phyloP scores from a whole-genome alignment of 495 filamentous ascomycete genomes.

The Penicillium fimorum region DNA sequence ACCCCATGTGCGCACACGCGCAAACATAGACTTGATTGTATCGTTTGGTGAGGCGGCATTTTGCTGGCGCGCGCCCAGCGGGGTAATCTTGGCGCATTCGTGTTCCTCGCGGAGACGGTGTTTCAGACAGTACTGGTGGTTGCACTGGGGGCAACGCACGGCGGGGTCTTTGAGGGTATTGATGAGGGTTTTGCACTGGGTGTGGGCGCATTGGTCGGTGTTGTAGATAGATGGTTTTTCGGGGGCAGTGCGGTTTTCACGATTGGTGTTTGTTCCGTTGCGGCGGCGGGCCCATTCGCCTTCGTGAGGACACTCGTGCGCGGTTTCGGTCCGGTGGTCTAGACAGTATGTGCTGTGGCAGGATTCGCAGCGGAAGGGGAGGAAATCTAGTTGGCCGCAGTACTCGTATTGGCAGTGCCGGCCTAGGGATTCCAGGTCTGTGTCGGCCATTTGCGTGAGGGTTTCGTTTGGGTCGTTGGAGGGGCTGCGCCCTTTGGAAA shows the following conservation, averaged over 20 bases:
- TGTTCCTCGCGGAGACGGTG: conserved; percentile 88
- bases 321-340: conserved; percentile 85
- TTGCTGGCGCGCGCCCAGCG: conserved; percentile 57
- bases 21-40: conserved; percentile 59
- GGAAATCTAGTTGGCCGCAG: conserved; percentile 94
- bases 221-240: conserved; percentile 57
- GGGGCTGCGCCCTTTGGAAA: conserved; percentile 23
- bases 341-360: conserved; percentile 86
- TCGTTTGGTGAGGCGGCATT: conserved; percentile 35
- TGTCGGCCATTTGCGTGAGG: conserved; percentile 58
- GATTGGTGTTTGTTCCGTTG: conserved; percentile 33
- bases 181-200: conserved; percentile 79
- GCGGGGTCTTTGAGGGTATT: conserved; percentile 75
- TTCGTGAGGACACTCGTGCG: conserved; percentile 75
- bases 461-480: conserved; percentile 18
- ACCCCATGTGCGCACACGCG: conserved; percentile 64
- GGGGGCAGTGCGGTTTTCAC: conserved; percentile 24
- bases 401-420: conserved; percentile 86
- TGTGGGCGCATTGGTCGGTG: conserved; percentile 69
- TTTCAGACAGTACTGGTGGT: conserved; percentile 84
- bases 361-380: conserved; percentile 91
- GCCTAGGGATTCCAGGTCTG: conserved; percentile 80
- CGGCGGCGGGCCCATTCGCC: conserved; percentile 82
- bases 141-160: conserved; percentile 78
- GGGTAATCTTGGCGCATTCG: conserved; percentile 70